Evolutionary conservation across 139 green algal species (phyloP).

Genomic region (Tetradesmus lagerheimii): DNA sequence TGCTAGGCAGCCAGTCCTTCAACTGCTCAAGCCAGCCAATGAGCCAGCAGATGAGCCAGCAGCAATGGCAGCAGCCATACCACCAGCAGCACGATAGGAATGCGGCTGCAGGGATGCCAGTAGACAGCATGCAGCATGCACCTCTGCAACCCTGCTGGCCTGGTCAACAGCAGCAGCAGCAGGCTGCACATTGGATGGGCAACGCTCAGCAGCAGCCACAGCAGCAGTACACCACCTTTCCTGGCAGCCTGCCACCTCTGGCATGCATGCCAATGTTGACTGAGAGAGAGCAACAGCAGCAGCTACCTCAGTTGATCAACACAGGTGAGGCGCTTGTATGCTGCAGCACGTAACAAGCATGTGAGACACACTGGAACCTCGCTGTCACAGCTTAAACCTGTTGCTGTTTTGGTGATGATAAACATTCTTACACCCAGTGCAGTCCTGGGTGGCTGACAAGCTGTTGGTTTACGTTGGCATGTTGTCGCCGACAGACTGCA

Average conservation of each 20-base stretch:
- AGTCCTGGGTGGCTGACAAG: not conserved
- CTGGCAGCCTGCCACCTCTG: not conserved
- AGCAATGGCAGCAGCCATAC: not conserved
- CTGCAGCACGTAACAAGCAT: not conserved
- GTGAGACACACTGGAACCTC: too few relatives aligned
- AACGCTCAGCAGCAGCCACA: not conserved
- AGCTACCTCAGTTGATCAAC: not conserved
- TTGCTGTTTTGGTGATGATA: too few relatives aligned
- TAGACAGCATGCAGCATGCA: not conserved
- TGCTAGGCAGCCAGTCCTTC: not conserved
- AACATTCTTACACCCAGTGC: too few relatives aligned
- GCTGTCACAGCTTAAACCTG: too few relatives aligned
- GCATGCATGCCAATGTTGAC: not conserved
- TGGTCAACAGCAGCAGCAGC: conserved; percentile 4
- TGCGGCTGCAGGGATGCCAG: not conserved
- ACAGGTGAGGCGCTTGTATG: not conserved
- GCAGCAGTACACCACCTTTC: not conserved
- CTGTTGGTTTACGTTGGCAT: not conserved
- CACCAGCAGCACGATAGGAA: not conserved
- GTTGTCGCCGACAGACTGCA: not conserved
- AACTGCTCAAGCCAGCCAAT: not conserved
- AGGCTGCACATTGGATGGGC: not conserved
- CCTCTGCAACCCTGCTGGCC: not conserved
- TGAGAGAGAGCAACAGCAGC: not conserved
- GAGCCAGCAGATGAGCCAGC: not conserved